Evolutionary conservation across 139 green algal genomes (phyloP), one percentile per base, ranked within the genome.

Genomic region (Chlamydomonas eustigma): DNA sequence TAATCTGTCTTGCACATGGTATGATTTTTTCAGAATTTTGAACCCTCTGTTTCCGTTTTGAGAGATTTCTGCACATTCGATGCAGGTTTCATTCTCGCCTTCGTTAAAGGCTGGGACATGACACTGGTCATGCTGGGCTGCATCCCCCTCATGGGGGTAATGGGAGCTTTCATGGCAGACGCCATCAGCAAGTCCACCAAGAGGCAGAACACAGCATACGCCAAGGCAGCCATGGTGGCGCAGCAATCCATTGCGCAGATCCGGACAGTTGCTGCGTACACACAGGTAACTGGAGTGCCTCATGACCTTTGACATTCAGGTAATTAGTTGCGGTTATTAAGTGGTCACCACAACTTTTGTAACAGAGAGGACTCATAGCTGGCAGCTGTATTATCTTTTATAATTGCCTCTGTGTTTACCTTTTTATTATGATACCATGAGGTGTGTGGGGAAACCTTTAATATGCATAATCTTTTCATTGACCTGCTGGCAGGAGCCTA

Each of bases 101-200:
- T 58, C 18, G 44, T 18, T 18, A 58, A 58, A 18, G 44, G 44
- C 44, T 58, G 44, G 92, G 78, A 90, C 66, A 89, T 97, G 82
- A 92, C 93, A 12, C 83, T 97, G 18, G 93, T 97, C 6, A 85
- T 94, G 74, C 74, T 94, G 25, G 85, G 89, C 1, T 39, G 80
- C 3, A 65, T 88, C 34, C 92, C 92, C 0, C 51, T 95, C 22
- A 71, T 93, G 34, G 90, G 82, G 0, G 67, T 80, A 1, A 67
- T 84, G 35, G 90, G 88, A 3, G 78, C 85, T 33, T 22, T 63
- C 50, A 83, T 95, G 2, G 71, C 75, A 36, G 78, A 51, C 39
- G 3, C 66, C 5, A 18, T 33, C 44, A 3, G 32, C 24, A 8
- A 8, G 2, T 22, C 32, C 4, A 39, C 6, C 6, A 4, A 28